These are phyloP conservation scores for Lasiosphaeris hirsuta DNA, from an alignment of 495 filamentous ascomycete genomes.

Conservation along the genomic window DNA sequence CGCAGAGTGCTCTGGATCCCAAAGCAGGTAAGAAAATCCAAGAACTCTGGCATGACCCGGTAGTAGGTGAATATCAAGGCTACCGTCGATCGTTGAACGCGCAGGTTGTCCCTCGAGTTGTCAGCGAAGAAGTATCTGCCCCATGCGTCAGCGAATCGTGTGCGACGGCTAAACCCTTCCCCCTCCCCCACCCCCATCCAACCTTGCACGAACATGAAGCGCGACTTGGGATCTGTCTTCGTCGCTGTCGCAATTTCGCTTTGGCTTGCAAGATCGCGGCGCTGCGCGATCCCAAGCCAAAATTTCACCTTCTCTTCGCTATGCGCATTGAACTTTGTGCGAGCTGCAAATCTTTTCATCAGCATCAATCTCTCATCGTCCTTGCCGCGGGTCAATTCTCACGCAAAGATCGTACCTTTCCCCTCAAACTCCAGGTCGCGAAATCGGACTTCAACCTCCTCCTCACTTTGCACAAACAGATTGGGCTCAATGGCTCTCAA, in stretches of 20 bases:
- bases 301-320: conserved; percentile 17
- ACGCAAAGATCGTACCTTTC: background rate
- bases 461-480: background rate
- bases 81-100: conserved; percentile 32
- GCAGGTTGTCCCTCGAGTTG: conserved; percentile 21
- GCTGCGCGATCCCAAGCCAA: conserved; percentile 15
- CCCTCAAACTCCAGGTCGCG: conserved; percentile 4
- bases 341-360: background rate
- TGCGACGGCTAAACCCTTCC: no score
- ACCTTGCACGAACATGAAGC: conserved; percentile 27
- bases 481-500: background rate
- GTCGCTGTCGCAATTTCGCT: conserved; percentile 14
- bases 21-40: conserved; percentile 43
- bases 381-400: no score
- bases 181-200: background rate
- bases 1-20: conserved; percentile 22
- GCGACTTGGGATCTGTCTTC: conserved; percentile 29
- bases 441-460: conserved; percentile 10
- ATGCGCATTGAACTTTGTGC: conserved; percentile 20
- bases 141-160: background rate
- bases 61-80: conserved; percentile 37
- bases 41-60: conserved; percentile 43
- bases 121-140: conserved; percentile 25
- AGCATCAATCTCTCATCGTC: no score
- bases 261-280: conserved; percentile 8